Evolutionary conservation across 179 eudicot species (phyloP).

Genomic region (Drosera spatulata): DNA sequence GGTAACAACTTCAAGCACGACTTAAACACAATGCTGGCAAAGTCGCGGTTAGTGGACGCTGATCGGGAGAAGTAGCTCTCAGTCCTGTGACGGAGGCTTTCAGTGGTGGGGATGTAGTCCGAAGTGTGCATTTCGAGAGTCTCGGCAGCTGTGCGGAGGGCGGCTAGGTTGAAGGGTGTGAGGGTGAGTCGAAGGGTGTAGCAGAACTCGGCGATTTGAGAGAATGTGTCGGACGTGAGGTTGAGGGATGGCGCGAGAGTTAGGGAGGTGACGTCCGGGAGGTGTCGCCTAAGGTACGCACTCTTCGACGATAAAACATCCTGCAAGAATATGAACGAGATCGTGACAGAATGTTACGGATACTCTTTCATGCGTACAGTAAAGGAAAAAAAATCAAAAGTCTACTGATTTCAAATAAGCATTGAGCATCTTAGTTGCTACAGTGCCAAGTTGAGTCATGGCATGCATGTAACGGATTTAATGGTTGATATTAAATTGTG

Average conservation of each 20-base stretch:
- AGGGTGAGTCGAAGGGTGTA: conserved; percentile 41
- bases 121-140: conserved; percentile 34
- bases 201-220: conserved; percentile 54
- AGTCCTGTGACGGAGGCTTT: conserved; percentile 33
- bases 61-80: conserved; percentile 53
- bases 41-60: conserved; percentile 29
- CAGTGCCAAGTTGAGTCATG: too few relatives aligned
- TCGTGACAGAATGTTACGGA: too few relatives aligned
- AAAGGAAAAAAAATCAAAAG: too few relatives aligned
- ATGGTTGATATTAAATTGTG: too few relatives aligned
- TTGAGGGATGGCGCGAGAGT: conserved; percentile 62
- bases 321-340: conserved; percentile 14
- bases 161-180: conserved; percentile 53
- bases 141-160: conserved; percentile 47
- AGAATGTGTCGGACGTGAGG: conserved; percentile 52
- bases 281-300: conserved; percentile 50
- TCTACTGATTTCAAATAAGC: too few relatives aligned
- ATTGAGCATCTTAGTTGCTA: too few relatives aligned
- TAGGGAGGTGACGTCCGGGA: conserved; percentile 32
- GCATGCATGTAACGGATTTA: too few relatives aligned
- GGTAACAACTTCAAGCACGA: conserved; percentile 56
- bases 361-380: too few relatives aligned
- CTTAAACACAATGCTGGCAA: conserved; percentile 27
- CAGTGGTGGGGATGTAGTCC: conserved; percentile 9
- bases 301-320: conserved; percentile 46